phyloP scores from a whole-genome alignment of 2,329 filamentous ascomycete species.

The Penicillium psychrosexuale region DNA sequence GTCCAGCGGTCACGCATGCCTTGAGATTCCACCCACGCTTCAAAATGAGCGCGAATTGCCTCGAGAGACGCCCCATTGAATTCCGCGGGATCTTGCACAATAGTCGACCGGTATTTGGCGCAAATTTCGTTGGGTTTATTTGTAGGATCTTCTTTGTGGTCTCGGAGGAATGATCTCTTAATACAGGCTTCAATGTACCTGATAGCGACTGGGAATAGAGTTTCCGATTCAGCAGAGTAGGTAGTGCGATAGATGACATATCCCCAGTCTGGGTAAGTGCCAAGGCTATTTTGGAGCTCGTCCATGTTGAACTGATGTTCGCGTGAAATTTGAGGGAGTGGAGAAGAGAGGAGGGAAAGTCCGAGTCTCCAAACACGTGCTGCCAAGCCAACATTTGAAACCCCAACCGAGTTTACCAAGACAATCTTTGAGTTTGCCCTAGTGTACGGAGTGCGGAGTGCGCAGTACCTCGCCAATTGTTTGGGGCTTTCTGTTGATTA shows the following conservation, averaged over 20 bases:
- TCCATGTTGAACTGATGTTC: slow-evolving; percentile 3
- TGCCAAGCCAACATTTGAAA: too few species aligned
- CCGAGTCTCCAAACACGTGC: too few species aligned
- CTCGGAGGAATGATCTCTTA: slow-evolving; percentile 5
- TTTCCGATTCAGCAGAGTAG: slow-evolving; percentile 11
- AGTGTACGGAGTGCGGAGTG: too few species aligned
- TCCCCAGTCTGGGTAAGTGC: slow-evolving; percentile 11
- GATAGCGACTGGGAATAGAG: slow-evolving; percentile 10
- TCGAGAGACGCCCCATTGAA: slow-evolving; percentile 12
- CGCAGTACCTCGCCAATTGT: too few species aligned
- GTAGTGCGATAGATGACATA: slow-evolving; percentile 17
- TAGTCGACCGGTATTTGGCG: slow-evolving; percentile 11
- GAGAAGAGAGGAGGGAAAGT: not conserved
- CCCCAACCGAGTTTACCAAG: too few species aligned
- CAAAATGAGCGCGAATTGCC: slow-evolving; percentile 13
- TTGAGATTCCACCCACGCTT: slow-evolving; percentile 9
- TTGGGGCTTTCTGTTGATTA: too few species aligned
- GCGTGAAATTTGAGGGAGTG: not conserved
- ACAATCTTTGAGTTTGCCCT: too few species aligned
- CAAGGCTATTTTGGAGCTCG: slow-evolving; percentile 5
- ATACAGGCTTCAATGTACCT: slow-evolving; percentile 13
- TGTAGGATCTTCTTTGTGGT: not conserved
- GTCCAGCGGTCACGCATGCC: slow-evolving; percentile 8
- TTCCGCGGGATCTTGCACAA: slow-evolving; percentile 11
- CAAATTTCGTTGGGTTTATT: not conserved